These are phyloP conservation scores for Monascus ruber DNA, from an alignment of 2,329 filamentous ascomycete species.

Conservation along the genomic window DNA sequence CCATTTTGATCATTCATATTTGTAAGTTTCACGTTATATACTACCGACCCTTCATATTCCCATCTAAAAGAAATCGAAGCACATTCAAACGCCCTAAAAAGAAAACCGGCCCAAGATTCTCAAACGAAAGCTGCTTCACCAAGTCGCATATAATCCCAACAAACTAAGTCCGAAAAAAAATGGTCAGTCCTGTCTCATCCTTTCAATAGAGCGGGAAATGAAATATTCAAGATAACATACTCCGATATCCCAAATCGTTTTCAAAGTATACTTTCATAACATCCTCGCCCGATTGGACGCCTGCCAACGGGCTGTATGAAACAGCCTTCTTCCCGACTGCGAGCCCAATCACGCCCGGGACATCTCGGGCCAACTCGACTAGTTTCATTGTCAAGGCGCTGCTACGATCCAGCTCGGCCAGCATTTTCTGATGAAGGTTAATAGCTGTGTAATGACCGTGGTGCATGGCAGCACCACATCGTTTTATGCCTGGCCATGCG, in stretches of 20 bases:
- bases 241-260: constrained; percentile 54
- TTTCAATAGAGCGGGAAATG: not conserved
- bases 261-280: constrained; percentile 54
- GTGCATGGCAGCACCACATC: constrained; percentile 64
- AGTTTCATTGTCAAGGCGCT: not conserved
- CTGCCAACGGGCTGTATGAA: constrained; percentile 47
- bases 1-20: too few relatives aligned
- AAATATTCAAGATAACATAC: constrained; percentile 33
- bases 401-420: constrained; percentile 29
- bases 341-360: constrained; percentile 57
- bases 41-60: too few relatives aligned
- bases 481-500: constrained; percentile 67
- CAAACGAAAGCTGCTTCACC: constrained; percentile 14
- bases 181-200: constrained; percentile 2
- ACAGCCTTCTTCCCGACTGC: constrained; percentile 61
- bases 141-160: constrained; percentile 45
- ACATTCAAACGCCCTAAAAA: too few relatives aligned
- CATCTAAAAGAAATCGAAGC: too few relatives aligned
- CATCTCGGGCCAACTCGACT: constrained; percentile 21
- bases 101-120: too few relatives aligned
- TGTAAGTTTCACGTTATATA: too few relatives aligned
- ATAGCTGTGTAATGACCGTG: constrained; percentile 55
- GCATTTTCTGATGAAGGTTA: constrained; percentile 56
- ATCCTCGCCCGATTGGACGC: constrained; percentile 50
- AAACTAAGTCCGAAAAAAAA: constrained; percentile 30